phyloP scores from a whole-genome alignment of 2,329 filamentous ascomycete genomes.

The Fusarium sambucinum region DNA sequence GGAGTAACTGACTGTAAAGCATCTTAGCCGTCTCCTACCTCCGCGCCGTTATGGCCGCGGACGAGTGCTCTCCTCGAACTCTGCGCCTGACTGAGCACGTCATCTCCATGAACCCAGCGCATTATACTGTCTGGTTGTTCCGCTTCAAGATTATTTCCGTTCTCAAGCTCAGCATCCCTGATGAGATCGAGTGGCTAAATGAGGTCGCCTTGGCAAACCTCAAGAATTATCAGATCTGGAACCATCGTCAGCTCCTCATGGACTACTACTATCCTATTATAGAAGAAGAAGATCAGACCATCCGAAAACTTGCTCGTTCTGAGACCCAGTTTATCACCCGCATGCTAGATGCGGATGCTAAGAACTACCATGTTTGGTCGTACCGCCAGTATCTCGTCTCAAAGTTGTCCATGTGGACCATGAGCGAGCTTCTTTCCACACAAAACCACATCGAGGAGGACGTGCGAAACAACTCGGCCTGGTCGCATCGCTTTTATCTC shows the following conservation, averaged over 20 bases:
- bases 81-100: constrained; percentile 88
- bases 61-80: constrained; percentile 84
- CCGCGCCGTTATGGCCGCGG: constrained; percentile 88
- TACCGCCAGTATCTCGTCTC: constrained; percentile 82
- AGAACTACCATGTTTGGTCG: constrained; percentile 99
- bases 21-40: constrained; percentile 85
- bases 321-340: constrained; percentile 81
- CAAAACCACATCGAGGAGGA: constrained; percentile 81
- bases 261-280: constrained; percentile 70
- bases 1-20: constrained; percentile 40
- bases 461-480: constrained; percentile 95
- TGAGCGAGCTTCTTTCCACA: constrained; percentile 77
- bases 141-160: constrained; percentile 82
- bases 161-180: constrained; percentile 71
- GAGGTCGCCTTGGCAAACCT: constrained; percentile 82
- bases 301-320: constrained; percentile 69
- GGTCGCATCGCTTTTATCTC: constrained; percentile 97
- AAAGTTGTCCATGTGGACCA: constrained; percentile 76
- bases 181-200: constrained; percentile 90
- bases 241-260: constrained; percentile 75
- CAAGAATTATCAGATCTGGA: constrained; percentile 99
- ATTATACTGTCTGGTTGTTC: constrained; percentile 99
- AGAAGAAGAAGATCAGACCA: constrained; percentile 65
- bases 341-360: constrained; percentile 88
- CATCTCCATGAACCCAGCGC: constrained; percentile 92